Base-by-base conservation (phyloP, 2,329 filamentous ascomycete genomes). In the Fragosphaeria purpurea region DNA sequence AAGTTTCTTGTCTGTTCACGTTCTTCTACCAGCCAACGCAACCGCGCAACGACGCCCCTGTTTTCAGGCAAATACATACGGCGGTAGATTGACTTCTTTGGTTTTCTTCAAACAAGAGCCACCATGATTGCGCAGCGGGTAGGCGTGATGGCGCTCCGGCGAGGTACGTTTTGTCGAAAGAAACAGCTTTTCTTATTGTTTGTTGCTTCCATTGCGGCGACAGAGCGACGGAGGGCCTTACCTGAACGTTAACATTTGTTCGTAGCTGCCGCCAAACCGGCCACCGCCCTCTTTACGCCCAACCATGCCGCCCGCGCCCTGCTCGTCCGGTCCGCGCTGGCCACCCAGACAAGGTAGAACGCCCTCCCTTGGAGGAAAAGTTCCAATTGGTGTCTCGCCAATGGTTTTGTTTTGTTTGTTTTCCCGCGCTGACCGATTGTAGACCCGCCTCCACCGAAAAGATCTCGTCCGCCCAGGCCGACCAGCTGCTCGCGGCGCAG, bases 401-500 rank as follows among this genome's bases (percentile, higher is more conserved):
- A 22, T 22, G 22, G 22, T 22, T 22, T 22, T 44, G 39, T 48
- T 31, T 48, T 31, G 31, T 43, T 41, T 46, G 41, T 38, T 43
- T 38, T 55, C 68, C 67, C 59, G 62, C 6, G 30, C 13, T 13
- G 41, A 42, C 39, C 13, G 38, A 35, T 11, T 12, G 12, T 70
- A 77, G 76, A 58, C 61, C 65, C 61, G 71, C 77, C 61, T 70
- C 79, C 41, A 82, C 81, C 50, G 68, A 79, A 60, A 76, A 76
- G 63, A 60, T 85, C 61, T 72, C 76, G 54, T 66, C 70, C 48
- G 59, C 67, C 48, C 73, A 83, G 55, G 78, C 69, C 57, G 62
- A 77, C 57, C 65, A 77, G 58, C 80, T 95, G 69, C 87, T 96
- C 64, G 83, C 79, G 62, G 73, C 80, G 63, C 90, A 96, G 75